Percentiles rank a stretch among this genome's conserved stretches.
These are phyloP conservation scores for Carallia pectinifolia DNA, from an alignment of 345 rosid genomes.

Conservation along the genomic window DNA sequence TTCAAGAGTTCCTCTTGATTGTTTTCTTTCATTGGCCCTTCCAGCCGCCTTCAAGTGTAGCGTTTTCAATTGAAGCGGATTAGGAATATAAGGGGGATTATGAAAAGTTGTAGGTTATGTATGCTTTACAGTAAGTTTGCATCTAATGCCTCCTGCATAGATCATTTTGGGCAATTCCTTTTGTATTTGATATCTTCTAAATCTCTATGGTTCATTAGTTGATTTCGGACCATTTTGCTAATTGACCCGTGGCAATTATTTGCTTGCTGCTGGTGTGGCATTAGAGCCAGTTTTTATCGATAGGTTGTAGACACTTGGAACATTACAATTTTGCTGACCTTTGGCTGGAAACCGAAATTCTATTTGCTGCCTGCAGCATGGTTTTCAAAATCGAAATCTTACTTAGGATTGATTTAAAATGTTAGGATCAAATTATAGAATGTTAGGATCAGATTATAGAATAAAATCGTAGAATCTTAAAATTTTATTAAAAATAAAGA, in stretches of 20 bases:
- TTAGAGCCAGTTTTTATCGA: too few species aligned
- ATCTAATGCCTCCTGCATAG: neutral
- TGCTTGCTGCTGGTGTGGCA: too few species aligned
- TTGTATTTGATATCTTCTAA: neutral
- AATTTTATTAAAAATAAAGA: too few species aligned
- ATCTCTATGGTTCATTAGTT: neutral
- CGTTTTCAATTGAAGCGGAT: slow-evolving; percentile 8
- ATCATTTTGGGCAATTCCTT: neutral
- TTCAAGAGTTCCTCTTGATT: slow-evolving; percentile 3
- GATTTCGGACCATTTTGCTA: neutral
- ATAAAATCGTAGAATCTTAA: too few species aligned
- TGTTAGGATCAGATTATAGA: too few species aligned
- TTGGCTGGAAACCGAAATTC: too few species aligned
- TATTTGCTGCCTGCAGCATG: too few species aligned
- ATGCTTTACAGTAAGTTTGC: neutral
- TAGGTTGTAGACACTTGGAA: too few species aligned
- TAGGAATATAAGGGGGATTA: slow-evolving; percentile 1
- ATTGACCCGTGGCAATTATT: neutral
- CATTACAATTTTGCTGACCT: too few species aligned
- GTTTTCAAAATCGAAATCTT: too few species aligned
- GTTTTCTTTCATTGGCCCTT: slow-evolving; percentile 5
- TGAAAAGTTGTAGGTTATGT: slow-evolving; percentile 8
- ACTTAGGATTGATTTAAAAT: too few species aligned
- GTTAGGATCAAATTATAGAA: too few species aligned
- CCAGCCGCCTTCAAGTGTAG: neutral